These are phyloP conservation scores for Trapa bicornis DNA, from an alignment of 345 rosid genomes.

Conservation along the genomic window DNA sequence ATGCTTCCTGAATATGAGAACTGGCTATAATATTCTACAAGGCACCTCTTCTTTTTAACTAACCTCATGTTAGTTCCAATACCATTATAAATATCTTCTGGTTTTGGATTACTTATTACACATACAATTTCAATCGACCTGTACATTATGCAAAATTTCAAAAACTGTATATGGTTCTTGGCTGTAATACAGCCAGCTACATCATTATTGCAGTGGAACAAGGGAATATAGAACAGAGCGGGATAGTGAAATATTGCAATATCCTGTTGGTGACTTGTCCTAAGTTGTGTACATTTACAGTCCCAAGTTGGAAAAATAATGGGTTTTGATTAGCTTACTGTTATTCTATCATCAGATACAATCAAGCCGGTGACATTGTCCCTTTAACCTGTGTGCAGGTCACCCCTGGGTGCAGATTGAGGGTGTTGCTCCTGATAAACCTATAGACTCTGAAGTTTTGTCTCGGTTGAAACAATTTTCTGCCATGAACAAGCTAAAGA, in stretches of 20 bases:
- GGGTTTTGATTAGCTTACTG: neutral
- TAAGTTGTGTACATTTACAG: neutral
- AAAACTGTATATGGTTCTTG: neutral
- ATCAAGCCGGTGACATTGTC: neutral
- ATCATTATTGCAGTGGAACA: neutral
- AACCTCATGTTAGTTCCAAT: neutral
- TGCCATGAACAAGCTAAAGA: constrained; percentile 91
- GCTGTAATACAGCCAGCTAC: neutral
- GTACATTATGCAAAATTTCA: neutral
- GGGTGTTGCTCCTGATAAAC: constrained; percentile 74
- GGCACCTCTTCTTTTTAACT: neutral
- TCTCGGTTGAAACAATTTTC: constrained; percentile 73
- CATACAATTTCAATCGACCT: neutral
- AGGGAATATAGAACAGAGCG: neutral
- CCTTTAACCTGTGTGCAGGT: constrained; percentile 27
- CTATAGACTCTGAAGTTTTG: constrained; percentile 79
- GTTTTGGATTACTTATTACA: neutral
- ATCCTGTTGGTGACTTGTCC: neutral
- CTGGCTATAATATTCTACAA: neutral
- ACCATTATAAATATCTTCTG: neutral
- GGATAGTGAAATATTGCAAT: neutral
- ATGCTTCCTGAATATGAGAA: neutral
- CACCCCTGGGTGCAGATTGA: constrained; percentile 87
- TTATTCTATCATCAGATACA: neutral
- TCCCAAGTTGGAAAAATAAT: neutral